Evolutionary conservation across 192 early-diverging fungal genomes (phyloP).

Genomic region (Dimargaris xerosporica): DNA sequence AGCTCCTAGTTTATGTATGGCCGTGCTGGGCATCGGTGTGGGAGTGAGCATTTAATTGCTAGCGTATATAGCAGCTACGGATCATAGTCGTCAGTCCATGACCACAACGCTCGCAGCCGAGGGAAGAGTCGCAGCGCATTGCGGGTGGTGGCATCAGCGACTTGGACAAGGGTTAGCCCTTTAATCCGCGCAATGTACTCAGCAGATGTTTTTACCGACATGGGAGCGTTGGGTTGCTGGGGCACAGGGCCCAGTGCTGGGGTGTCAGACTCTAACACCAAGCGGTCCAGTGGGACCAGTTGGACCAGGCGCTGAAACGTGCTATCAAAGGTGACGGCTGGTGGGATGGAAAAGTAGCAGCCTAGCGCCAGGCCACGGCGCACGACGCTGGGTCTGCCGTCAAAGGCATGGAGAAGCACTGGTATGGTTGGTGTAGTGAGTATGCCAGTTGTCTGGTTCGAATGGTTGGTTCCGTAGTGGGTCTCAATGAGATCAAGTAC

Average conservation of each 20-base stretch:
- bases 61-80: background rate
- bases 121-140: slow-evolving; percentile 1
- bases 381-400: background rate
- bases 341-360: slow-evolving; percentile 6
- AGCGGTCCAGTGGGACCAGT: background rate
- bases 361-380: background rate
- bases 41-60: no score
- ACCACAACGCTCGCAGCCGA: background rate
- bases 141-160: background rate
- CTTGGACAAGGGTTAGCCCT: background rate
- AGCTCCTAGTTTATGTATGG: no score
- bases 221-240: background rate
- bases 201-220: background rate
- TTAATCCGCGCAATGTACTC: slow-evolving; percentile 8
- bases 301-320: background rate
- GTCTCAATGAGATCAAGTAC: background rate
- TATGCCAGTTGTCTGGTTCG: background rate
- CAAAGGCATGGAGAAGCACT: slow-evolving; percentile 6
- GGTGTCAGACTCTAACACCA: slow-evolving; percentile 5
- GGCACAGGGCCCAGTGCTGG: background rate
- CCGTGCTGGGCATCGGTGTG: no score
- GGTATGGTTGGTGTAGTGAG: background rate
- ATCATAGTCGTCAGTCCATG: background rate
- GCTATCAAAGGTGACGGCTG: background rate
- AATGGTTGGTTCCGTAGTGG: background rate